A percentile compares a stretch with the other conserved stretches of the same genome.
phyloP scores from a whole-genome alignment of 2,329 filamentous ascomycete genomes.

The Phialophora expanda region DNA sequence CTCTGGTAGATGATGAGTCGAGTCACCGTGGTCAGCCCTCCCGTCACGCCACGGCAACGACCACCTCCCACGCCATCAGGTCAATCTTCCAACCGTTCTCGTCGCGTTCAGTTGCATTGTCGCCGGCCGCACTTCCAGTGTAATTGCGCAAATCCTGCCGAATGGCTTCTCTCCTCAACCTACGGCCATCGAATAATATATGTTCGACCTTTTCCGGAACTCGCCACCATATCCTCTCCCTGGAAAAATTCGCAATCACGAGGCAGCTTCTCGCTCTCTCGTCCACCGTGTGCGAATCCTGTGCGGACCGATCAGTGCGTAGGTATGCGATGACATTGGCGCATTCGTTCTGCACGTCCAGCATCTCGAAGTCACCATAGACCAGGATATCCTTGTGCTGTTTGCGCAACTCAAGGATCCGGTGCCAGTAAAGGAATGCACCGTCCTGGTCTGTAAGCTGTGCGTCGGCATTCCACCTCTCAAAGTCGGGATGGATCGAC shows the following conservation, averaged over 20 bases:
- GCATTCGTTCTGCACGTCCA: conserved; percentile 27
- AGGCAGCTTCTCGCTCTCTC: conserved; percentile 21
- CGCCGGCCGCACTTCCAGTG: conserved; percentile 18
- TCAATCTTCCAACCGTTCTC: conserved; percentile 11
- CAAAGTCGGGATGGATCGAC: conserved; percentile 62
- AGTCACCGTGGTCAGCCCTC: neutral
- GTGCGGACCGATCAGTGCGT: conserved; percentile 22
- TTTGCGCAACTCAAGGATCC: conserved; percentile 61
- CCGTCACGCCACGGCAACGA: conserved; percentile 13
- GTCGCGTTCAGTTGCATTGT: conserved; percentile 15
- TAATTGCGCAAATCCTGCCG: conserved; percentile 36
- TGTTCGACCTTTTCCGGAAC: conserved; percentile 20
- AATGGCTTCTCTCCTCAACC: conserved; percentile 20
- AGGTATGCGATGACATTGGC: conserved; percentile 28
- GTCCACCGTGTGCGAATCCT: neutral
- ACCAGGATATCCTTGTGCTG: conserved; percentile 62
- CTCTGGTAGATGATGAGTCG: neutral
- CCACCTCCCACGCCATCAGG: conserved; percentile 17
- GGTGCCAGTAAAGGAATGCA: conserved; percentile 67
- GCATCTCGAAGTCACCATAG: conserved; percentile 38
- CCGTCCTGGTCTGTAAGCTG: conserved; percentile 55
- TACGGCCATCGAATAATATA: conserved; percentile 25
- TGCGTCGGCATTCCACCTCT: conserved; percentile 61
- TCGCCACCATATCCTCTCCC: conserved; percentile 27
- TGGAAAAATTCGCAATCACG: conserved; percentile 34